These are phyloP conservation scores for Chlamydomonas incerta DNA, from an alignment of 139 green algal species.

Conservation along the genomic window DNA sequence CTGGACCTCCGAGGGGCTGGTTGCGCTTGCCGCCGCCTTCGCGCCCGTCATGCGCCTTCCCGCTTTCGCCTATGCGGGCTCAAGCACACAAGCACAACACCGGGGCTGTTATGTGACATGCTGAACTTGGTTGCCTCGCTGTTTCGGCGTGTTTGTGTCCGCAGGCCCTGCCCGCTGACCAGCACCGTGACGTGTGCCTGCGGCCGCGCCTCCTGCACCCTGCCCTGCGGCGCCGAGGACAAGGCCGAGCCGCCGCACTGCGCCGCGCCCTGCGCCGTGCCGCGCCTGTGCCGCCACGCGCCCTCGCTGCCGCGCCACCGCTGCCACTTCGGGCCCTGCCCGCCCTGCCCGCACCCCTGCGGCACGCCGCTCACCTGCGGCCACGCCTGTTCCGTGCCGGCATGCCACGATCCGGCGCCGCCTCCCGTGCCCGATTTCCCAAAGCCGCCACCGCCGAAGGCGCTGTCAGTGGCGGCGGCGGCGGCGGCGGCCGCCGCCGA, in stretches of 20 bases:
- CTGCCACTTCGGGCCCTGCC: slow-evolving; percentile 89
- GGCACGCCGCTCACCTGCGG: slow-evolving; percentile 67
- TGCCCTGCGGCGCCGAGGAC: slow-evolving; percentile 83
- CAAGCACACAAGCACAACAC: no score
- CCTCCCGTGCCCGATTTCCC: slow-evolving; percentile 61
- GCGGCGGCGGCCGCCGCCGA: not conserved
- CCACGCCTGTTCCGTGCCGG: slow-evolving; percentile 62
- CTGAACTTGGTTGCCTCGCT: no score
- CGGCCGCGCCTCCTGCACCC: slow-evolving; percentile 60
- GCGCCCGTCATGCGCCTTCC: no score
- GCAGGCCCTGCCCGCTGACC: slow-evolving; percentile 79
- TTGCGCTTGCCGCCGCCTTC: no score
- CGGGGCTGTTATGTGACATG: no score
- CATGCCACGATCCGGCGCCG: slow-evolving; percentile 76
- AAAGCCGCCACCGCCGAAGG: slow-evolving; percentile 59
- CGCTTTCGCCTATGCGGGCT: no score
- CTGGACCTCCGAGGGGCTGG: no score
- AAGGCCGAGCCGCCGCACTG: slow-evolving; percentile 73
- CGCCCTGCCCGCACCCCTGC: slow-evolving; percentile 76
- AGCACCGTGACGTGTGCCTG: slow-evolving; percentile 82
- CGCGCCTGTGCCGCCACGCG: slow-evolving; percentile 69
- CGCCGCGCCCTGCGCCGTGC: slow-evolving; percentile 67
- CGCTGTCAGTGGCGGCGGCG: not conserved
- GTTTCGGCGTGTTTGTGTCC: not conserved
- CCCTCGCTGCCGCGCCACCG: slow-evolving; percentile 57